Evolutionary conservation across 192 early-diverging fungal genomes (phyloP).

Genomic region (Rhizophagus sp.): DNA sequence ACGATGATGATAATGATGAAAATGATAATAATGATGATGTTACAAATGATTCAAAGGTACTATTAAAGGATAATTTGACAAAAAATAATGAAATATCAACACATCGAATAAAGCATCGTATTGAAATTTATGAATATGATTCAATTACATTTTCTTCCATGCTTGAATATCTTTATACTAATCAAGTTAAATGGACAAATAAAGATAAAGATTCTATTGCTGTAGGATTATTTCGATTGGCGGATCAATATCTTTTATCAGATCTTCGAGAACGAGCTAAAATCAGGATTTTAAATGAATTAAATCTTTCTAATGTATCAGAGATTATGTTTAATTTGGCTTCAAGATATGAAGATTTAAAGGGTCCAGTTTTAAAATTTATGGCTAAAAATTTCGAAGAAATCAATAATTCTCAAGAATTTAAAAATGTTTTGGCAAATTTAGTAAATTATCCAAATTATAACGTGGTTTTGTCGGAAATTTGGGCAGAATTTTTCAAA

Average conservation of each 20-base stretch:
- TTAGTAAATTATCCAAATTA: too few relatives aligned
- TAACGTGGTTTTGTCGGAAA: too few relatives aligned
- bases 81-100: too few relatives aligned
- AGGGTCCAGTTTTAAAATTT: conserved; percentile 11
- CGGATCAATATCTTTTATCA: conserved; percentile 17
- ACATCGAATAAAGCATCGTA: neutral
- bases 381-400: conserved; percentile 10
- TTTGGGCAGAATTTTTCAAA: too few relatives aligned
- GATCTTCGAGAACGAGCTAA: conserved; percentile 14
- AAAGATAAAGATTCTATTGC: neutral
- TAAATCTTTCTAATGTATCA: neutral
- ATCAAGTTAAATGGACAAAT: neutral
- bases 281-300: conserved; percentile 9
- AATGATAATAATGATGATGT: neutral
- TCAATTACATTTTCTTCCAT: neutral
- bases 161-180: neutral
- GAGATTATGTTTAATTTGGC: conserved; percentile 8
- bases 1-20: neutral
- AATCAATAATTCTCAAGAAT: neutral
- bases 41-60: neutral
- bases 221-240: conserved; percentile 1
- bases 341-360: conserved; percentile 3
- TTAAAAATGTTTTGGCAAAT: neutral
- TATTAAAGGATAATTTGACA: neutral
- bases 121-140: neutral